Base-by-base conservation (phyloP, 2,329 filamentous ascomycete species). In the Trichoderma polysporum region DNA sequence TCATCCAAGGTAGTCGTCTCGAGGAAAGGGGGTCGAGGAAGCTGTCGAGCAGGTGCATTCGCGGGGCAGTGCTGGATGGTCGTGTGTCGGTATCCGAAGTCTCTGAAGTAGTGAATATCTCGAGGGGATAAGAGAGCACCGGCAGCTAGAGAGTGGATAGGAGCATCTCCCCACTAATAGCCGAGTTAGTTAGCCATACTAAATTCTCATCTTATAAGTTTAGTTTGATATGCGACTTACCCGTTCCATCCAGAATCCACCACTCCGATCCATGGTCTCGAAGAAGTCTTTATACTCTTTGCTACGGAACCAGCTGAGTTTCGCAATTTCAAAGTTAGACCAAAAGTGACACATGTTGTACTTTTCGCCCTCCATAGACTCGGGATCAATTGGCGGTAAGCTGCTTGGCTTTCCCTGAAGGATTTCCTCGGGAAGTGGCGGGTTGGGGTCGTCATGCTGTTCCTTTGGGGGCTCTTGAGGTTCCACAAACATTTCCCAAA, bases 271-370 rank as follows among this genome's bases (percentile, higher is more conserved):
- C 94, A 99, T 97, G 91, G 97, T 96, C 75, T 97, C 85, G 79
- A 99, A 99, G 79, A 99, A 99, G 71, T 97, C 95, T 73, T 97
- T 91, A 77, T 99, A 99, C 76, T 93, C 91, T 81, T 97, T 94
- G 83, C 94, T 97, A 73, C 95, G 89, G 86, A 98, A 98, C 88
- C 93, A 99, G 81, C 92, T 91, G 69, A 99, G 86, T 68, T 90
- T 89, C 15, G 95, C 95, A 81, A 99, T 99, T 80, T 99, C 95
- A 73, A 99, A 99, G 79, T 99, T 99, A 79, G 93, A 97, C 95
- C 95, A 99, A 84, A 97, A 99, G 83, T 99, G 95, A 78, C 95
- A 99, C 95, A 99, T 99, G 82, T 99, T 99, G 85, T 99, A 99
- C 74, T 90, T 92, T 79, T 99, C 95, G 70, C 93, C 93, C 77